A percentile compares a stretch with the other conserved stretches of the same genome.
Evolutionary conservation across 1,284 basidiomycete species (phyloP).

Genomic region (Gomphus bonarii): DNA sequence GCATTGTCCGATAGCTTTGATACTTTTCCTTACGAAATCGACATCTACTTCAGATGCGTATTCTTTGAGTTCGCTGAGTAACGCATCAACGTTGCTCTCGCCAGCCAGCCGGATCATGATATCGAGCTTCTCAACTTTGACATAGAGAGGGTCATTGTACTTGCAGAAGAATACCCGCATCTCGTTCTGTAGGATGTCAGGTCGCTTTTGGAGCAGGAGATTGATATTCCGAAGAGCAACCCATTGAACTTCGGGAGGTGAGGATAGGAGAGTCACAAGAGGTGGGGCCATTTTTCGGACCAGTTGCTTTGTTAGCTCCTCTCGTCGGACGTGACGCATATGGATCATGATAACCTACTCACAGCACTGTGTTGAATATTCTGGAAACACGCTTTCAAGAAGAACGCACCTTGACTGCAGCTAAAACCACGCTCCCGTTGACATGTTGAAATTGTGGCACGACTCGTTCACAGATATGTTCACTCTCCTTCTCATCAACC

Average conservation of each 20-base stretch:
- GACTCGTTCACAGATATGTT: slow-evolving; percentile 97
- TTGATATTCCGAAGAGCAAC: slow-evolving; percentile 96
- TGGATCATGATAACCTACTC: slow-evolving; percentile 92
- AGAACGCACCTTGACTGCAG: slow-evolving; percentile 75
- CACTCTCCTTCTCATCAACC: slow-evolving; percentile 85
- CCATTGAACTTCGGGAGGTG: slow-evolving; percentile 87
- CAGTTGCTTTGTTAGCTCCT: slow-evolving; percentile 82
- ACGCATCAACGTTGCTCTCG: slow-evolving; percentile 88
- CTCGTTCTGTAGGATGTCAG: slow-evolving; percentile 86
- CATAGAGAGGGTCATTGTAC: slow-evolving; percentile 97
- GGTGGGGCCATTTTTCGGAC: slow-evolving; percentile 98
- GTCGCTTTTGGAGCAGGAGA: slow-evolving; percentile 86
- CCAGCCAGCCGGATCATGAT: slow-evolving; percentile 95
- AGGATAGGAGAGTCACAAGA: slow-evolving; percentile 69
- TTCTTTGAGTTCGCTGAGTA: slow-evolving; percentile 95
- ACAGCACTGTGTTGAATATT: slow-evolving; percentile 2
- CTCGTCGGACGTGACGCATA: slow-evolving; percentile 73
- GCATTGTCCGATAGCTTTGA: slow-evolving; percentile 92
- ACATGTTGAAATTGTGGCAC: slow-evolving; percentile 98
- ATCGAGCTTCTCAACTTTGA: slow-evolving; percentile 96
- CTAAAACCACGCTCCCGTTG: slow-evolving; percentile 90
- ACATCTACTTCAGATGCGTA: slow-evolving; percentile 94
- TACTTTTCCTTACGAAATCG: slow-evolving; percentile 91
- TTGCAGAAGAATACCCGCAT: slow-evolving; percentile 99
- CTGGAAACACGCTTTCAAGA: background rate